Base-by-base conservation (phyloP, 1,284 basidiomycete species). In the Cutaneotrichosporon sp. region DNA sequence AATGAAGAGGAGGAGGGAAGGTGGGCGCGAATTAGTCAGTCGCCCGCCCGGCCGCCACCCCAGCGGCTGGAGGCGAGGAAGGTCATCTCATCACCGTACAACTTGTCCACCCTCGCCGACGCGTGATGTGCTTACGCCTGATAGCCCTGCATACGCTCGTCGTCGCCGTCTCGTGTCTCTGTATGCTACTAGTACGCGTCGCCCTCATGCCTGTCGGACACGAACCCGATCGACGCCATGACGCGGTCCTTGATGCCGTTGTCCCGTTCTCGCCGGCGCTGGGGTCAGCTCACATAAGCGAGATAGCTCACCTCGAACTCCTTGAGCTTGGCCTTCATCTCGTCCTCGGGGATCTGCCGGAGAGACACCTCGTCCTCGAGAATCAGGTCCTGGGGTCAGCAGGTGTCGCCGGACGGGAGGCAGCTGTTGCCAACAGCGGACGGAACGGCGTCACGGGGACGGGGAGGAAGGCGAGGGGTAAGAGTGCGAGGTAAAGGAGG, bases 311-410 rank as follows among this genome's bases (percentile, higher is more conserved):
- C 79, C 58, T 73, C 72, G 34, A 91, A 90, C 57, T 85, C 83
- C 71, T 86, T 86, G 74, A 93, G 88, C 72, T 88, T 85, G 36
- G 85, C 84, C 63, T 89, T 84, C 59, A 95, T 79, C 58, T 86
- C 82, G 20, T 80, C 69, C 80, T 88, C 87, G 38, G 90, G 87
- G 31, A 91, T 87, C 76, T 88, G 87, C 67, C 84, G 84, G 66
- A 95, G 81, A 16, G 89, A 90, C 16, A 95, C 82, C 51, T 92
- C 89, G 74, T 97, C 94, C 81, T 97, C 94, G 69, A 86, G 84
- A 79, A 97, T 93, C 66, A 97, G 85, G 77, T 97, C 94, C 94
- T 97, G 76, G 2, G 1, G 51, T 61, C 25, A 61, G 60, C 33
- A n/a, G n/a, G n/a, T n/a, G n/a, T n/a, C n/a, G n/a, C n/a, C n/a